Base-by-base conservation (phyloP, 1,284 basidiomycete species). In the Acaromyces ingoldii region DNA sequence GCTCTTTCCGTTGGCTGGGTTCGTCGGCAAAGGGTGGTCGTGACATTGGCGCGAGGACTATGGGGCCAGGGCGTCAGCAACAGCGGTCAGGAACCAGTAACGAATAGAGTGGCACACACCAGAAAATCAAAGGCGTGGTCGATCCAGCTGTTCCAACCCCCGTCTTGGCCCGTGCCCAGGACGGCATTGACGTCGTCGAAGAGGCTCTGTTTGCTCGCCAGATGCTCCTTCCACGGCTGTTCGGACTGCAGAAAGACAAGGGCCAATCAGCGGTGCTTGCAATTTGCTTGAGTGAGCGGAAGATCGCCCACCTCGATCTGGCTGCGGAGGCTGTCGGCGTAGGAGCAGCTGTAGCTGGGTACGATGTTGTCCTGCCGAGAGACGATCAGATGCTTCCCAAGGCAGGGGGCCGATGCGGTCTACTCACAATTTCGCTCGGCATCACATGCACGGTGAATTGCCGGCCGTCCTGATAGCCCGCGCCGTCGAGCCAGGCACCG, bases 141-240 rank as follows among this genome's bases (percentile, higher is more conserved):
- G 79, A 57, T 49, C 80, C 79, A 83, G 4, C 77, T 76, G 25
- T 78, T 73, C 82, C 82, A 83, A 5, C 67, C 79, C 15, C 67
- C 61, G 36, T 79, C 58, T 1, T 76, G 78, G 7, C 74, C 70
- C 0, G 81, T 82, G 9, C 81, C 82, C 9, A 82, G 75, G 0
- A 74, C 80, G 0, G 58, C 65, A 55, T 78, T 80, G 9, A 83
- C 64, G 28, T 78, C 63, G 22, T 60, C 66, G 55, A 81, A 78
- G 44, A 83, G 69, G 22, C 67, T 71, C 11, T 73, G 63, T 53
- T 80, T 78, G 38, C 72, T 65, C n/a, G 71, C 52, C 4, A 83
- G 74, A 60, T 83, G 81, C 55, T 79, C 76, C 10, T 75, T 80
- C 82, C 82, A 83, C 0, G 76, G 49, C 1, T 51, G 40, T 15